These are phyloP conservation scores for Aspergillus sp. DNA, from an alignment of 2,329 filamentous ascomycete species.

Conservation along the genomic window DNA sequence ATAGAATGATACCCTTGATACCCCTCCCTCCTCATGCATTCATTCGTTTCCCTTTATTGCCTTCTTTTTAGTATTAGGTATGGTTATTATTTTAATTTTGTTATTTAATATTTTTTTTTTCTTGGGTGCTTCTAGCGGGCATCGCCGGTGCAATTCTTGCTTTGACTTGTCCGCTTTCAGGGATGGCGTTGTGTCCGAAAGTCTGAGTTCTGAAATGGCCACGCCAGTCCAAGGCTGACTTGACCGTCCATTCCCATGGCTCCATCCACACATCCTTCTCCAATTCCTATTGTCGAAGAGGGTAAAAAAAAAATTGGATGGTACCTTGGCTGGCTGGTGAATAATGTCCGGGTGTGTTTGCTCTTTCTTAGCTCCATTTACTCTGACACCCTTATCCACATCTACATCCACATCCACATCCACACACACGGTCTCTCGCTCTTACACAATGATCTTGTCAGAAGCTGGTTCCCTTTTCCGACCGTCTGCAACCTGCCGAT, in stretches of 20 bases:
- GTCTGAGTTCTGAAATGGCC: background rate
- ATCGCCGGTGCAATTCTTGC: background rate
- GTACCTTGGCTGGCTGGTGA: background rate
- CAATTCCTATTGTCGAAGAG: background rate
- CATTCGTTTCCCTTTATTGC: background rate
- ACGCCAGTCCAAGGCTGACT: background rate
- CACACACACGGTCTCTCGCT: constrained; percentile 7
- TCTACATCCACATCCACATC: background rate
- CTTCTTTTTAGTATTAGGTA: background rate
- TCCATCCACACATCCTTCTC: background rate
- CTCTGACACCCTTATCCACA: background rate
- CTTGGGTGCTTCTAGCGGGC: constrained; percentile 13
- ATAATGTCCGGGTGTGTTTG: background rate
- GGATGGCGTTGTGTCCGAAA: constrained; percentile 14
- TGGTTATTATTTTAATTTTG: background rate
- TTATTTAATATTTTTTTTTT: background rate
- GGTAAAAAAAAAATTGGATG: background rate
- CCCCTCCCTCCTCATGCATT: background rate
- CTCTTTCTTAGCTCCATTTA: background rate
- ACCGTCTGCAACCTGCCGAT: constrained; percentile 17
- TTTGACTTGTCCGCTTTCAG: constrained; percentile 20
- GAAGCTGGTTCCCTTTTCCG: constrained; percentile 10
- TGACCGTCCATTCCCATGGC: background rate
- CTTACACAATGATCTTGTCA: constrained; percentile 17
- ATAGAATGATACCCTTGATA: too few species aligned